These are phyloP conservation scores for Dipteronia dyeriana DNA, from an alignment of 345 rosid genomes.

Conservation along the genomic window DNA sequence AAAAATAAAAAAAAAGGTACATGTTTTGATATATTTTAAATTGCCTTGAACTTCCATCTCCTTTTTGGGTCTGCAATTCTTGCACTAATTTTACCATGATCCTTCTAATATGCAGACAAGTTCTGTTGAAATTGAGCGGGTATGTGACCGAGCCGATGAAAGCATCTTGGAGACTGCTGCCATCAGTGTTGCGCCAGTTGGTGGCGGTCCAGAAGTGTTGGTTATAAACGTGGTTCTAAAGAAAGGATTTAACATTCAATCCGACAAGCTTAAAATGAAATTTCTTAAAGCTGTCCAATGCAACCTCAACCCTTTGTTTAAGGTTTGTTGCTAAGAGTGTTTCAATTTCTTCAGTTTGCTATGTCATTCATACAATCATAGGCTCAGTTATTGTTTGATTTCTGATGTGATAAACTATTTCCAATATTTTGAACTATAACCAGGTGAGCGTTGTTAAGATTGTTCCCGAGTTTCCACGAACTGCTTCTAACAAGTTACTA, in stretches of 20 bases:
- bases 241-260: constrained; percentile 41
- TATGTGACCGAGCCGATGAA: constrained; percentile 72
- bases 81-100: background rate
- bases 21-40: background rate
- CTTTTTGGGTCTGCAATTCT: no score
- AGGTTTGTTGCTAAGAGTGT: constrained; percentile 42
- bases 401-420: background rate
- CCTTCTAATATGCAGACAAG: constrained; percentile 56
- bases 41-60: no score
- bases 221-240: constrained; percentile 63
- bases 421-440: background rate
- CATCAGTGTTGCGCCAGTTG: constrained; percentile 50
- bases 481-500: constrained; percentile 79
- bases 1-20: no score
- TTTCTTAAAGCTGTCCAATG: constrained; percentile 63
- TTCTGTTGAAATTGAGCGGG: constrained; percentile 86
- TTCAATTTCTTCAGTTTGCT: background rate
- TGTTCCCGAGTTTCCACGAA: constrained; percentile 68
- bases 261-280: constrained; percentile 51
- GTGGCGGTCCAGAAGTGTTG: constrained; percentile 80
- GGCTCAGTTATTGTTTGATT: background rate
- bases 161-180: constrained; percentile 82
- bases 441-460: constrained; percentile 80
- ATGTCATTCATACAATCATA: background rate
- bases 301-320: constrained; percentile 84